Conservation (phyloP, 257 asterid genomes). For the Eucommia ulmoides region DNA sequence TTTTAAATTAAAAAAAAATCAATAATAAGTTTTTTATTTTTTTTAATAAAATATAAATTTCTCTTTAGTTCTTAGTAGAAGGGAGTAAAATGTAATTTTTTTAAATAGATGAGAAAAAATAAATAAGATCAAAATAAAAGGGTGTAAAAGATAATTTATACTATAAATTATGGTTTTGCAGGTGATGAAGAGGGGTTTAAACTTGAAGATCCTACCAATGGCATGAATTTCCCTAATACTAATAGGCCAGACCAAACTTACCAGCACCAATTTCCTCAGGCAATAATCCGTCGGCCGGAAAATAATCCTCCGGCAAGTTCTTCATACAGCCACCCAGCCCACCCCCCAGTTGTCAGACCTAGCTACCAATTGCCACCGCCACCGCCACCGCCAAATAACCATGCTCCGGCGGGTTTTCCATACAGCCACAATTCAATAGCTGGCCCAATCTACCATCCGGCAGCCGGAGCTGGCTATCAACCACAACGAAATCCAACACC, state of each 20-base stretch:
- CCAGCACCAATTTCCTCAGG: slow-evolving; percentile 14
- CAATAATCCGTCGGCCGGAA: slow-evolving; percentile 14
- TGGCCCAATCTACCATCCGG: slow-evolving; percentile 13
- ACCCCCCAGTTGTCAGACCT: too few relatives aligned
- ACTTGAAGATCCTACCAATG: slow-evolving; percentile 17
- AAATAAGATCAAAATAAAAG: too few relatives aligned
- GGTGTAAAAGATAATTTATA: too few relatives aligned
- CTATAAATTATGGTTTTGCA: slow-evolving; percentile 19
- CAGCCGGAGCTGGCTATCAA: slow-evolving; percentile 18
- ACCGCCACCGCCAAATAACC: slow-evolving; percentile 25
- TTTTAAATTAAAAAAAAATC: background rate
- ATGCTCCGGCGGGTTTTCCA: too few relatives aligned
- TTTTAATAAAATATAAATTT: background rate
- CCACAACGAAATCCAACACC: slow-evolving; percentile 15
- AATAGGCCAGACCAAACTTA: slow-evolving; percentile 20
- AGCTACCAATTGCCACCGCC: too few relatives aligned
- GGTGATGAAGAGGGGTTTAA: slow-evolving; percentile 37
- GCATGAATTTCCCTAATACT: slow-evolving; percentile 22
- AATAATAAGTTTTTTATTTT: background rate
- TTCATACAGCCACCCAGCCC: slow-evolving; percentile 20
- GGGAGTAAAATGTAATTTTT: slow-evolving; percentile 8
- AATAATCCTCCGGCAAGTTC: slow-evolving; percentile 16
- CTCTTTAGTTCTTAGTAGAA: background rate
- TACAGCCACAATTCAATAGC: slow-evolving; percentile 13
- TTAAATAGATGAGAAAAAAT: too few relatives aligned